These are phyloP conservation scores for Echium plantagineum DNA, from an alignment of 257 asterid species.

Conservation along the genomic window DNA sequence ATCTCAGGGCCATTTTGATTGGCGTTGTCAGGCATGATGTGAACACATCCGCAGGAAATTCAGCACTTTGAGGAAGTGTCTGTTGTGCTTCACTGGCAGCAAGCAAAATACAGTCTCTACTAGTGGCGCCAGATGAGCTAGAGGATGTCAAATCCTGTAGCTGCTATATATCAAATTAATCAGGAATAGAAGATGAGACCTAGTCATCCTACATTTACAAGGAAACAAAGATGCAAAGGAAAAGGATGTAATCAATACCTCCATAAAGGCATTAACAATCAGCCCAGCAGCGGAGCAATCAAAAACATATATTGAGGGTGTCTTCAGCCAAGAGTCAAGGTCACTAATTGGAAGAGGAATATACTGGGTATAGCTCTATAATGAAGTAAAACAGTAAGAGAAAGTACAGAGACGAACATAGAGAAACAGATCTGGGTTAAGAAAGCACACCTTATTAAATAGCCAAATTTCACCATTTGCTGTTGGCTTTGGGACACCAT, in stretches of 20 bases:
- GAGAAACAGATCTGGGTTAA: constrained; percentile 6
- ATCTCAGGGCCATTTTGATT: constrained; percentile 77
- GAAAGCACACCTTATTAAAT: constrained; percentile 49
- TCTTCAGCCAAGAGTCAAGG: constrained; percentile 77
- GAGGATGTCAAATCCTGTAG: constrained; percentile 52
- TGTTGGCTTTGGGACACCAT: constrained; percentile 90
- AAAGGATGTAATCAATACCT: constrained; percentile 20
- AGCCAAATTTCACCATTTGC: constrained; percentile 85
- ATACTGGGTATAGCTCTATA: constrained; percentile 70
- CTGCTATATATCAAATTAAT: constrained; percentile 16
- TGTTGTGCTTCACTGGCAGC: constrained; percentile 61
- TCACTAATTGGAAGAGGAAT: constrained; percentile 67
- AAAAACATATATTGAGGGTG: constrained; percentile 79
- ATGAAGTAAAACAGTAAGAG: constrained; percentile 8
- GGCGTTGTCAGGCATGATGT: constrained; percentile 87
- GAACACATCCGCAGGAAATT: constrained; percentile 76
- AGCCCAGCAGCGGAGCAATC: constrained; percentile 90
- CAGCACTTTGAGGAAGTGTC: constrained; percentile 78
- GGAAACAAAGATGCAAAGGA: neutral
- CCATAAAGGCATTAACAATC: constrained; percentile 61
- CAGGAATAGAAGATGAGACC: neutral
- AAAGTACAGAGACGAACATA: constrained; percentile 8
- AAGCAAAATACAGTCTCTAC: constrained; percentile 53
- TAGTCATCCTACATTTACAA: neutral
- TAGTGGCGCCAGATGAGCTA: constrained; percentile 29